Base-by-base conservation (phyloP, 495 filamentous ascomycete genomes). In the Eremomyces bilateralis region DNA sequence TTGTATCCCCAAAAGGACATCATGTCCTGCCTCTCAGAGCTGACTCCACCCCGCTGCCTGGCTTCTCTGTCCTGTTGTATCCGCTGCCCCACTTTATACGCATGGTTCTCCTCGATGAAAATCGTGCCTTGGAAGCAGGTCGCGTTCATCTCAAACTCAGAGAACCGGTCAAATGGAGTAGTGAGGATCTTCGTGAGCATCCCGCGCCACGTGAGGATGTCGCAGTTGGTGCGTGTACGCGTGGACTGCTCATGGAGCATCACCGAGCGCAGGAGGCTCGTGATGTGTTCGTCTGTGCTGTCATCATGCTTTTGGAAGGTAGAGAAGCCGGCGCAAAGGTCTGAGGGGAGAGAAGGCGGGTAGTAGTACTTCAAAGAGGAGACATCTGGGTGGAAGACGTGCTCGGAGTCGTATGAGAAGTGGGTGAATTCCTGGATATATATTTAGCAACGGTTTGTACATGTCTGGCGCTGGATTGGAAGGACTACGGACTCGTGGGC, bases 141-240 rank as follows among this genome's bases (percentile, higher is more conserved):
- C n/a, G n/a, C n/a, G 48, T 92, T 85, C 85, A 97, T 93, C 50
- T 92, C 15, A 27, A 56, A 88, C 80, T 76, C 76, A 56, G 81
- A 73, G 54, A 76, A 66, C 38, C 74, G 63, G 40, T 85, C 77
- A 52, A 74, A 94, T 4, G 82, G 80, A 1, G 74, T 62, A 2
- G 75, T 66, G 69, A 95, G 69, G 37, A 97, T 83, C 80, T 94
- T 99, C 37, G 88, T 95, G 78, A 99, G 80, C 81, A 99, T 94
- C 15, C 88, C 88, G 45, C 88, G 61, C 85, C 85, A 99, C 0
- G 85, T 94, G 31, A 95, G 65, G 29, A 99, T 50, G 40, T 93
- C 75, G 5, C 74, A 73, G 29, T 79, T 69, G 21, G 73, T 72
- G 47, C 59, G 70, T 45, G 68, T 65, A 6, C 64, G 65, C 4